Conservation (phyloP, 1,139 yeast genomes). For the Pichia inconspicua region DNA sequence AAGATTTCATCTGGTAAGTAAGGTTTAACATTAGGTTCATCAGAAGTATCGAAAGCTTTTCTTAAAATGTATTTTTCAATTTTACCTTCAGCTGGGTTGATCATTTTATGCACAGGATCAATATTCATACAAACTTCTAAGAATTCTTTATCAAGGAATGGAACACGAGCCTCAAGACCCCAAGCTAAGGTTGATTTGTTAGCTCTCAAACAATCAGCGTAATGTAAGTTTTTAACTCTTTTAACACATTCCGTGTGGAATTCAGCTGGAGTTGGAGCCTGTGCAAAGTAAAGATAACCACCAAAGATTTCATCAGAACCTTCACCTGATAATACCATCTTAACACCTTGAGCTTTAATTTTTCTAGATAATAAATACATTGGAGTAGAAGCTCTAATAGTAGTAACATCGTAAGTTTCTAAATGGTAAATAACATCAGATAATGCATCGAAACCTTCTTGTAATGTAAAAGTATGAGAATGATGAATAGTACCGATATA, state of each 20-base stretch:
- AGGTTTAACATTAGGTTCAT: slow-evolving; percentile 61
- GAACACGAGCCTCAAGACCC: slow-evolving; percentile 99
- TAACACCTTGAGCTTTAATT: slow-evolving; percentile 98
- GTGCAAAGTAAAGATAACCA: slow-evolving; percentile 94
- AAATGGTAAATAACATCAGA: slow-evolving; percentile 90
- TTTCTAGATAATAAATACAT: slow-evolving; percentile 94
- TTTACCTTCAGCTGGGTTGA: slow-evolving; percentile 55
- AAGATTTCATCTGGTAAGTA: slow-evolving; percentile 93
- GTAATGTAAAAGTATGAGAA: slow-evolving; percentile 92
- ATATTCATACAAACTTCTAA: slow-evolving; percentile 91
- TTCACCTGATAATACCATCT: slow-evolving; percentile 98
- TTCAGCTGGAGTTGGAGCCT: slow-evolving; percentile 86
- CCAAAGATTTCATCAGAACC: slow-evolving; percentile 99
- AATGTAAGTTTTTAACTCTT: slow-evolving; percentile 94
- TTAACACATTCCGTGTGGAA: slow-evolving; percentile 94
- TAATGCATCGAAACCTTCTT: slow-evolving; percentile 94
- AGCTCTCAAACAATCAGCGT: slow-evolving; percentile 96
- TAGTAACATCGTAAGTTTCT: slow-evolving; percentile 97
- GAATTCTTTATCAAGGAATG: slow-evolving; percentile 92
- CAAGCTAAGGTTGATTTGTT: slow-evolving; percentile 99
- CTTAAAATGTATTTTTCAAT: slow-evolving; percentile 94
- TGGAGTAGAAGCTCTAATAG: slow-evolving; percentile 98
- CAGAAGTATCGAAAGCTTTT: slow-evolving; percentile 90
- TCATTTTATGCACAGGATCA: slow-evolving; percentile 85
- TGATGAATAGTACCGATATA: slow-evolving; percentile 94